Percentiles rank a stretch among this genome's conserved stretches.
Evolutionary conservation across 2,329 filamentous ascomycete species (phyloP).

Genomic region (Penicillium sp.): DNA sequence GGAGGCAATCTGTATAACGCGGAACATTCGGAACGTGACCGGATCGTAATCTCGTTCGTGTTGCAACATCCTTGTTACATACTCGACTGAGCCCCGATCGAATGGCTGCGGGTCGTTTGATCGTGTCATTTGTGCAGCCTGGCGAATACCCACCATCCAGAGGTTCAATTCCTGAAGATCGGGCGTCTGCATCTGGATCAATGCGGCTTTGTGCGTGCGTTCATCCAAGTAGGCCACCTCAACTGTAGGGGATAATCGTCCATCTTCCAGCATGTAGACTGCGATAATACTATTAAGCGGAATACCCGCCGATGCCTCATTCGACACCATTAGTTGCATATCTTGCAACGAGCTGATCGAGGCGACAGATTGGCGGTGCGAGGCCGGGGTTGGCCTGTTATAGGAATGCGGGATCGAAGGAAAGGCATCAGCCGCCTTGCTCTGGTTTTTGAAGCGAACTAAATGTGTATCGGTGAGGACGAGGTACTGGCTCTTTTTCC

Average conservation of each 20-base stretch:
- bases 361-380: constrained; percentile 53
- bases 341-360: constrained; percentile 60
- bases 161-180: constrained; percentile 60
- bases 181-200: constrained; percentile 59
- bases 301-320: constrained; percentile 52
- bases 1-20: constrained; percentile 60
- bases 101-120: constrained; percentile 50
- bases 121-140: constrained; percentile 54
- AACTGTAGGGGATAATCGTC: constrained; percentile 60
- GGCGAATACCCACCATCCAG: constrained; percentile 60
- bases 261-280: constrained; percentile 62
- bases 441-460: constrained; percentile 62
- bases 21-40: constrained; percentile 62
- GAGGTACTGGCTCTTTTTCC: constrained; percentile 67
- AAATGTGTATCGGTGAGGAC: constrained; percentile 66
- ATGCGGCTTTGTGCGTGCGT: constrained; percentile 54
- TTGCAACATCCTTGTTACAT: constrained; percentile 59
- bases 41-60: constrained; percentile 65
- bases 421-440: constrained; percentile 61
- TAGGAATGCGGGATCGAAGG: constrained; percentile 45
- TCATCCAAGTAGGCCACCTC: constrained; percentile 66
- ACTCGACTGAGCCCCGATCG: constrained; percentile 56
- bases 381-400: constrained; percentile 38
- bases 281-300: constrained; percentile 62
- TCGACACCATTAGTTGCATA: constrained; percentile 53